Evolutionary conservation across 2,329 filamentous ascomycete species (phyloP).

Genomic region (Talaromyces marneffei): DNA sequence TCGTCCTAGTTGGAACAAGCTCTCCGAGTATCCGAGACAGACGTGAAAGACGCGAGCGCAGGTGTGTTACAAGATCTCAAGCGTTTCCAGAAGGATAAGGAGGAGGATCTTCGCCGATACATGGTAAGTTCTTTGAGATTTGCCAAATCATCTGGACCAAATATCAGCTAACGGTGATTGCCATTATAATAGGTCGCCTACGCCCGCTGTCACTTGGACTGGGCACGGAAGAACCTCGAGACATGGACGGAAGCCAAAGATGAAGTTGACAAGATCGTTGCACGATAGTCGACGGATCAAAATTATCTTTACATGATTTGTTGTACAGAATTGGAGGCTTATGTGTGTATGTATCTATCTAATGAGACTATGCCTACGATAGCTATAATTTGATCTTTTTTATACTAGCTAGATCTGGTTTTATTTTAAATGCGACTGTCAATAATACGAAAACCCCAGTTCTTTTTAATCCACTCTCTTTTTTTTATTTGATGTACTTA

Average conservation of each 20-base stretch:
- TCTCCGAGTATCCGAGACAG: conserved; percentile 76
- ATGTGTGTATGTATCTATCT: conserved; percentile 4
- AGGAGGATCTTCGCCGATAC: conserved; percentile 85
- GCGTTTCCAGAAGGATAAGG: conserved; percentile 91
- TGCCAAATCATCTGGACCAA: too few species aligned
- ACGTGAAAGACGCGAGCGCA: conserved; percentile 85
- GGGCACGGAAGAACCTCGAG: conserved; percentile 85
- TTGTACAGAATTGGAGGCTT: conserved; percentile 6
- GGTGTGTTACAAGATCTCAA: conserved; percentile 86
- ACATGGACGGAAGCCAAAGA: conserved; percentile 87
- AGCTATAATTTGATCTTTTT: not conserved
- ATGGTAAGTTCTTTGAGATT: conserved; percentile 78
- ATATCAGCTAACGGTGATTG: too few species aligned
- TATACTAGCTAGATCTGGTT: not conserved
- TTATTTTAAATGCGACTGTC: not conserved
- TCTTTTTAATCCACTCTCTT: not conserved
- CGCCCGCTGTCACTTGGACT: conserved; percentile 86
- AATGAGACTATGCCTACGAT: conserved; percentile 7
- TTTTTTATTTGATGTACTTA: too few species aligned
- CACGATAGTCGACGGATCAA: conserved; percentile 22
- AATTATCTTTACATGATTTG: not conserved
- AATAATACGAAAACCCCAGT: too few species aligned
- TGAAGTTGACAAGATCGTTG: conserved; percentile 79
- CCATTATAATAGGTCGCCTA: conserved; percentile 92
- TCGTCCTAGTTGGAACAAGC: conserved; percentile 74